These are phyloP conservation scores for Xylaria cubensis DNA, from an alignment of 495 filamentous ascomycete genomes.

Conservation along the genomic window DNA sequence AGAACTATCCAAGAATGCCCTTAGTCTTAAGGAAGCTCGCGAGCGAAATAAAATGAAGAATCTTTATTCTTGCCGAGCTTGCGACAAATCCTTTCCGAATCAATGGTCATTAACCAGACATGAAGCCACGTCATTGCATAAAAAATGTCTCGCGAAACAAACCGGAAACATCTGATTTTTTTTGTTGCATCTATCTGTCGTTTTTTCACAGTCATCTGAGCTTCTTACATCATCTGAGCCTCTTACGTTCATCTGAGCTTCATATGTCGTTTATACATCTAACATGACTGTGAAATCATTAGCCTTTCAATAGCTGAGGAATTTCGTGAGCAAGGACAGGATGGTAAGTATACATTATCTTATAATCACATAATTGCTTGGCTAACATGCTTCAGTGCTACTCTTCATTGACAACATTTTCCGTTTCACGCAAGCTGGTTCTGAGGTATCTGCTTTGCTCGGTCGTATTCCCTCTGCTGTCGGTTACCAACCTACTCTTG, in stretches of 20 bases:
- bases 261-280: background rate
- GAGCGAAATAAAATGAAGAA: too few species aligned
- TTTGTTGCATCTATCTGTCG: background rate
- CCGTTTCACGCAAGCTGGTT: slow-evolving; percentile 99
- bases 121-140: too few species aligned
- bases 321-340: slow-evolving; percentile 94
- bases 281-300: background rate
- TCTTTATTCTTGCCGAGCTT: too few species aligned
- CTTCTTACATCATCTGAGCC: background rate
- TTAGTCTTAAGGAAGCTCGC: too few species aligned
- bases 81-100: too few species aligned
- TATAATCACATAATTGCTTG: background rate
- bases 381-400: slow-evolving; percentile 65
- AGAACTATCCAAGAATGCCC: too few species aligned
- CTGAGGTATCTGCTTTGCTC: slow-evolving; percentile 98
- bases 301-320: slow-evolving; percentile 69
- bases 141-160: too few species aligned
- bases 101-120: too few species aligned
- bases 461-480: slow-evolving; percentile 99
- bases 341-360: slow-evolving; percentile 59
- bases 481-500: slow-evolving; percentile 99
- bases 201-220: background rate
- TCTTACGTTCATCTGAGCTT: background rate
- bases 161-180: background rate
- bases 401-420: slow-evolving; percentile 99